phyloP scores from a whole-genome alignment of 2,329 filamentous ascomycete species.

The Diplodia corticola region DNA sequence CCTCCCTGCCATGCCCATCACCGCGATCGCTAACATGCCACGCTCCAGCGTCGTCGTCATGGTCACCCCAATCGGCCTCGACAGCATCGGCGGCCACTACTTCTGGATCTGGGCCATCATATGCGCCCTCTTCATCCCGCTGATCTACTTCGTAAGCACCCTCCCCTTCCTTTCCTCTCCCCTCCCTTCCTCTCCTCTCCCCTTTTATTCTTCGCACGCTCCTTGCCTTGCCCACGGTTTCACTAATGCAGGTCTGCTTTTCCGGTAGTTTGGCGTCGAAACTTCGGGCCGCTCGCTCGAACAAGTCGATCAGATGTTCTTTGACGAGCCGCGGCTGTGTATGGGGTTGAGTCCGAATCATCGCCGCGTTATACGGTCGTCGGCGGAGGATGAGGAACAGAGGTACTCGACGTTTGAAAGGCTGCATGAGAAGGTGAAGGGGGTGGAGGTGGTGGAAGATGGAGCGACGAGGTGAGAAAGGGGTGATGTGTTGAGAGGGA shows the following conservation, averaged over 20 bases:
- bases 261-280: conserved; percentile 10
- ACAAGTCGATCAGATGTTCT: conserved; percentile 31
- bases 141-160: conserved; percentile 12
- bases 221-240: not conserved
- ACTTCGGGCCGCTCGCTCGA: conserved; percentile 19
- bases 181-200: too few species aligned
- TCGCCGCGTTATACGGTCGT: conserved; percentile 27
- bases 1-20: not conserved
- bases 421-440: not conserved
- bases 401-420: conserved; percentile 28
- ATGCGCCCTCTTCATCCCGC: conserved; percentile 14
- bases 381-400: conserved; percentile 30
- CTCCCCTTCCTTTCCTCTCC: too few species aligned
- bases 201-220: too few species aligned
- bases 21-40: not conserved
- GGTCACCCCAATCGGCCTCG: conserved; percentile 16
- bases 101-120: conserved; percentile 23
- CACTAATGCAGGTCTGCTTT: not conserved
- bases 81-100: conserved; percentile 17
- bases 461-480: not conserved
- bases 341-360: conserved; percentile 38
- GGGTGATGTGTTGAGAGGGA: not conserved
- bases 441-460: not conserved
- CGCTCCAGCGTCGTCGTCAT: conserved; percentile 6
- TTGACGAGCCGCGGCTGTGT: conserved; percentile 33